Evolutionary conservation across 805 yeast genomes (phyloP), one percentile per base, ranked within the genome.

Genomic region (Barnettozyma sucrosica): DNA sequence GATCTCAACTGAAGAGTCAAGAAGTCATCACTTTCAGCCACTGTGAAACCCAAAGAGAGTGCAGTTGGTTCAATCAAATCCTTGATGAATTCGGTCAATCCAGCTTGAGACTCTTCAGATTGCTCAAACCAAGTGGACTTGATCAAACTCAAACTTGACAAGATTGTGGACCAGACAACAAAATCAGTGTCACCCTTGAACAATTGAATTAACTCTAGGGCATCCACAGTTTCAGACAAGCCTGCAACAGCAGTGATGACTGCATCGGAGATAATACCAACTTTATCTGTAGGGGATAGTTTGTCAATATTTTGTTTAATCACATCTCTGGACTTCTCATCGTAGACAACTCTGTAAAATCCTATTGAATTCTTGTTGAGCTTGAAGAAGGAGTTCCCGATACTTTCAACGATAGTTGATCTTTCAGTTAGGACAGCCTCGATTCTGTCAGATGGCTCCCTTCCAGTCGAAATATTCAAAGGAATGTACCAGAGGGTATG

Each of bases 191-290:
- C 88, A 18, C 69, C 65, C 36, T 75, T 72, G 83, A 87, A 80
- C 23, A 71, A 65, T 46, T 75, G 71, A 43, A 83, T 69, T 57
- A 84, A 71, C 51, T 73, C 71, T 52, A 84, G 73, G 56, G 81
- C 75, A 55, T 76, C 79, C 7, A 79, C 69, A 19, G 89, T 78
- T 24, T 80, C 69, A 41, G 82, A 74, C 55, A 76, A 71, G 18
- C 93, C 93, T 16, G 92, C 81, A 21, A 81, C 67, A 6, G 90
- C 78, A 52, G 85, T 72, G 6, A 85, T 74, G 30, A 75, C 76
- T 25, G 83, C 82, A 66, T 86, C 95, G 26, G 89, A 81, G 36
- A 85, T 82, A 52, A 84, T 72, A 36, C 90, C 92, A 48, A 81
- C 79, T 62, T 86, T 78, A 63, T 86, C 95, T 58, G 82, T 83